phyloP scores from a whole-genome alignment of 768 basidiomycete species.

The Boletus pseudo-olivaceus region DNA sequence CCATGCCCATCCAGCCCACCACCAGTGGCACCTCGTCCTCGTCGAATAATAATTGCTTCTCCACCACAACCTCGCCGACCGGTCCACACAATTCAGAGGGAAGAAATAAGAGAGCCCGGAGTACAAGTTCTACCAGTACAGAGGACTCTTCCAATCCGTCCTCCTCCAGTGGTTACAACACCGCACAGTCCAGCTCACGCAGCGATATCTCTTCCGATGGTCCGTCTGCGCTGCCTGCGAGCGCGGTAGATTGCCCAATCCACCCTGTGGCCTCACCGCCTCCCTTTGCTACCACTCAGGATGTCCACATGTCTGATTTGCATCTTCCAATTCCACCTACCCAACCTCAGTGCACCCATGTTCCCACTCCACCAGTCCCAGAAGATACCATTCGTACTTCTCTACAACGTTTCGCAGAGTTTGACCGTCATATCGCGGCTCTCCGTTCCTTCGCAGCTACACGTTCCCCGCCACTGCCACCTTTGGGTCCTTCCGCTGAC shows the following conservation, averaged over 20 bases:
- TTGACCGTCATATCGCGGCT: conserved; percentile 51
- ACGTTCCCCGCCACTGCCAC: conserved; percentile 28
- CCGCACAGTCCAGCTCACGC: conserved; percentile 34
- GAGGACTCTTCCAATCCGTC: conserved; percentile 33
- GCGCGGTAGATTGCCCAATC: conserved; percentile 18
- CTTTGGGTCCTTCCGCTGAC: conserved; percentile 18
- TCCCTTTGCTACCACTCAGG: conserved; percentile 42
- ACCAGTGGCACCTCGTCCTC: conserved; percentile 29
- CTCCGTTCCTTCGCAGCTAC: conserved; percentile 38
- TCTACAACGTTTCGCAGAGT: conserved; percentile 50
- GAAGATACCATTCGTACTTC: conserved; percentile 43
- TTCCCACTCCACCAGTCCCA: conserved; percentile 14
- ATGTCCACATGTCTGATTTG: conserved; percentile 49
- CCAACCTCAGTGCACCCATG: conserved; percentile 11
- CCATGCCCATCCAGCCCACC: conserved; percentile 25
- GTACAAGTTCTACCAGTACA: conserved; percentile 46
- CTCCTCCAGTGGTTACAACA: conserved; percentile 34
- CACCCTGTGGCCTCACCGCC: conserved; percentile 26
- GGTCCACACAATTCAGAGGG: conserved; percentile 40
- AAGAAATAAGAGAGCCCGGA: conserved; percentile 57
- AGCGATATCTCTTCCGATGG: conserved; percentile 28
- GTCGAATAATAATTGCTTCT: conserved; percentile 8
- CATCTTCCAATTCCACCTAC: conserved; percentile 22
- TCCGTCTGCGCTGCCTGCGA: conserved; percentile 9
- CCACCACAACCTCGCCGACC: conserved; percentile 1